Evolutionary conservation across 495 filamentous ascomycete species (phyloP), one percentile per base, ranked within the genome.

Genomic region (Parachaetomium inaequale): DNA sequence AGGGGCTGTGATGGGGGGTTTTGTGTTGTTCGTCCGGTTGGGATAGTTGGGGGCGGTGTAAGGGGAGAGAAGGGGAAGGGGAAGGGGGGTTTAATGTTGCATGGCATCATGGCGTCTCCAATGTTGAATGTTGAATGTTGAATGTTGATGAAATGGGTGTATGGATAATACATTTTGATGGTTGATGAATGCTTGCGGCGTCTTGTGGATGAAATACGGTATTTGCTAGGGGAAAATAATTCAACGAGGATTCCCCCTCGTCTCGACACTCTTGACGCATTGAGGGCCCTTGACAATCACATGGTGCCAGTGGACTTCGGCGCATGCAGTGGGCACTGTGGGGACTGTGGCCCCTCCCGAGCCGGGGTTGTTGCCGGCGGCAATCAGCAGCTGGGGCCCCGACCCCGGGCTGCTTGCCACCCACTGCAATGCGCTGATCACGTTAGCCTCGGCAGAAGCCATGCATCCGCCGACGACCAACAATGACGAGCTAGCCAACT

Each of bases 371-470:
- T 26, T 49, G 46, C 46, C 46, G 46, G 10, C 21, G 28, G 19
- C 26, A 17, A 29, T 14, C 11, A 15, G 50, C 8, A 36, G 12
- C n/a, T 10, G 29, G 50, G 21, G 6, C 19, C 29, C 31, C 25
- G 49, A 28, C 7, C 12, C 51, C 12, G n/a, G n/a, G n/a, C 21
- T 23, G 19, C 11, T 8, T 19, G 7, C 10, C 23, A 23, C 3
- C 28, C 29, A 36, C 0, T 21, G 6, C 53, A 40, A 12, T 15
- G 12, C 36, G 23, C 49, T n/a, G 17, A 34, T 58, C 55, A 26
- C 42, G 40, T 47, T 46, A 47, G 43, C 55, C 55, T 58, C 55
- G 55, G 55, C 55, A 58, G 55, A 58, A 47, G 42, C 42, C 55
- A 47, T 46, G 28, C 34, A 2, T 29, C 15, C 55, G 42, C 55